Evolutionary conservation across 208 protist genomes (phyloP).

Genomic region (Polymyxa betae): DNA sequence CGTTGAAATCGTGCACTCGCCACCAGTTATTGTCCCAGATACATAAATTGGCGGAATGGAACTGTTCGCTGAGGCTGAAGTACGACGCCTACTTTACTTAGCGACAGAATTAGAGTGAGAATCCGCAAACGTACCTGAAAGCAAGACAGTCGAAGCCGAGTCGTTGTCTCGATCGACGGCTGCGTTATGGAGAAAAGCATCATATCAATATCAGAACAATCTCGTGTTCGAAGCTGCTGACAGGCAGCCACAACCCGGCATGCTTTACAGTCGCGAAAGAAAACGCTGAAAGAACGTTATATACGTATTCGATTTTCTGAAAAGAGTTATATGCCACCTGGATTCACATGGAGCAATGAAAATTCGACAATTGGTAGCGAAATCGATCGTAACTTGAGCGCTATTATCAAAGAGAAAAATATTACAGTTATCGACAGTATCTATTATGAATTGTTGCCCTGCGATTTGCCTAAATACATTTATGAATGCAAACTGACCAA

Average conservation of each 20-base stretch:
- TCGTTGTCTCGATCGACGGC: neutral
- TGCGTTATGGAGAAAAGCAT: neutral
- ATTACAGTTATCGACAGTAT: neutral
- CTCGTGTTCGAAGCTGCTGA: neutral
- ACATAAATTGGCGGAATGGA: neutral
- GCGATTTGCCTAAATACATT: neutral
- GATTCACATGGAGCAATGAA: neutral
- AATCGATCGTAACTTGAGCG: neutral
- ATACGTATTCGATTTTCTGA: too few relatives aligned
- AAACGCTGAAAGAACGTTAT: too few relatives aligned
- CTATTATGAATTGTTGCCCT: neutral
- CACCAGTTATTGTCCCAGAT: neutral
- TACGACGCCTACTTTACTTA: neutral
- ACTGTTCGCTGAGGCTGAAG: neutral
- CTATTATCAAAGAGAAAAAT: neutral
- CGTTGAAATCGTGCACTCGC: slow-evolving; percentile 5
- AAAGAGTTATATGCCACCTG: too few relatives aligned
- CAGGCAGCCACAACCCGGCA: neutral
- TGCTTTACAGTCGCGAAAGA: neutral
- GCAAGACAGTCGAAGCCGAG: neutral
- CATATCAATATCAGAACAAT: neutral
- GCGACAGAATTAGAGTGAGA: neutral
- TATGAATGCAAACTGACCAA: too few relatives aligned
- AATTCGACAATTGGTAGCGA: neutral
- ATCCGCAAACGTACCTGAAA: neutral